These are phyloP conservation scores for Acephala macrosclerotiorum DNA, from an alignment of 2,329 filamentous ascomycete species.

Conservation along the genomic window DNA sequence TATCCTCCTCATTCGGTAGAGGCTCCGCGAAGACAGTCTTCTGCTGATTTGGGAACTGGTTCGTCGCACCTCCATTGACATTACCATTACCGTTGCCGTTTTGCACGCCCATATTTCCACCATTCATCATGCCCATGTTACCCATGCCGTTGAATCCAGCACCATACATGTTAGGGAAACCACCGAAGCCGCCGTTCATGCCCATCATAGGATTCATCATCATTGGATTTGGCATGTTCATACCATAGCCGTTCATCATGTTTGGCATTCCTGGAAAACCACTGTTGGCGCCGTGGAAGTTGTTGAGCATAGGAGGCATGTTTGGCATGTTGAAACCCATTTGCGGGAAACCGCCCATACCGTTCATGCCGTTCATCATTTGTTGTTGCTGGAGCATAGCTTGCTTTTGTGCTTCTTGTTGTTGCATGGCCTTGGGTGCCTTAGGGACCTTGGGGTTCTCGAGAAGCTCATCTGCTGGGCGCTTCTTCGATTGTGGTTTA, in stretches of 20 bases:
- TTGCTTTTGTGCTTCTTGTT: slow-evolving; percentile 51
- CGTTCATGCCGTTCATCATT: slow-evolving; percentile 57
- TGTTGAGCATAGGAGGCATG: slow-evolving; percentile 37
- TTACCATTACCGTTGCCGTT: slow-evolving; percentile 2
- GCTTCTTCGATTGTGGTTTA: slow-evolving; percentile 69
- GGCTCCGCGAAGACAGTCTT: slow-evolving; percentile 54
- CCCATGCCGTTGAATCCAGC: slow-evolving; percentile 44
- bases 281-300: slow-evolving; percentile 18
- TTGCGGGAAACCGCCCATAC: slow-evolving; percentile 44
- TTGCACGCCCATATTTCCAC: slow-evolving; percentile 14
- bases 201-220: slow-evolving; percentile 46
- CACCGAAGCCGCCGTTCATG: slow-evolving; percentile 45
- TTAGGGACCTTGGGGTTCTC: slow-evolving; percentile 72
- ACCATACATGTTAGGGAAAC: slow-evolving; percentile 47
- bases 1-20: slow-evolving; percentile 75
- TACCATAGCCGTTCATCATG: slow-evolving; percentile 23
- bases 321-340: slow-evolving; percentile 33
- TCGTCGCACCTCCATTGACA: slow-evolving; percentile 35
- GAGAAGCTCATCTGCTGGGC: slow-evolving; percentile 76
- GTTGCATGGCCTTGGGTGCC: slow-evolving; percentile 70
- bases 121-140: slow-evolving; percentile 41
- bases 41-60: slow-evolving; percentile 64
- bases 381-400: slow-evolving; percentile 48
- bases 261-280: slow-evolving; percentile 50
- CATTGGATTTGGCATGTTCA: slow-evolving; percentile 21